A percentile compares a stretch with the other conserved stretches of the same genome.
These are phyloP conservation scores for Populus pruinosa DNA, from an alignment of 345 rosid species.

Conservation along the genomic window DNA sequence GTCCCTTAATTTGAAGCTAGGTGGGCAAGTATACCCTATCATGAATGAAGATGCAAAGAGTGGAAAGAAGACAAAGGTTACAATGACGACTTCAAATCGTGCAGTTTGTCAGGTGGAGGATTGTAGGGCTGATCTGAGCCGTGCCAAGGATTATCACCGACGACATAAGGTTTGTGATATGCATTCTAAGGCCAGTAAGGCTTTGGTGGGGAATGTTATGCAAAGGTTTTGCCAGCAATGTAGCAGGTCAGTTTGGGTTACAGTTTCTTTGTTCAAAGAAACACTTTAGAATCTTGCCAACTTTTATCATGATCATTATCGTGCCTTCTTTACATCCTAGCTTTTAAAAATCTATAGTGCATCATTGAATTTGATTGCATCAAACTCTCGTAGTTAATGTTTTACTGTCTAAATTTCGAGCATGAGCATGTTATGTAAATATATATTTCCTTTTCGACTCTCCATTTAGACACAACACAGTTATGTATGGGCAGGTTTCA, in stretches of 20 bases:
- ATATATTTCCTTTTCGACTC: background rate
- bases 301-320: background rate
- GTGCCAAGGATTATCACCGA: conserved; percentile 28
- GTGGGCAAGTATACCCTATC: conserved; percentile 51
- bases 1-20: conserved; percentile 68
- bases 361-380: background rate
- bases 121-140: conserved; percentile 30
- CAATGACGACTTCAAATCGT: conserved; percentile 45
- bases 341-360: background rate
- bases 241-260: conserved; percentile 24
- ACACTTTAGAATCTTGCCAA: background rate
- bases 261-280: background rate
- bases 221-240: conserved; percentile 38
- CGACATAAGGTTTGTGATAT: conserved; percentile 30
- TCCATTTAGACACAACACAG: conserved; percentile 31
- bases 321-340: background rate
- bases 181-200: conserved; percentile 29
- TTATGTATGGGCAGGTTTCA: conserved; percentile 67
- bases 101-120: conserved; percentile 66
- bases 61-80: conserved; percentile 66
- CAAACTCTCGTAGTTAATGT: background rate
- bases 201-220: conserved; percentile 19
- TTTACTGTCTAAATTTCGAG: background rate
- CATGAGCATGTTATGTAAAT: background rate
- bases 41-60: conserved; percentile 47